phyloP scores from a whole-genome alignment of 306 rosid genomes.

The Cercis canadensis region DNA sequence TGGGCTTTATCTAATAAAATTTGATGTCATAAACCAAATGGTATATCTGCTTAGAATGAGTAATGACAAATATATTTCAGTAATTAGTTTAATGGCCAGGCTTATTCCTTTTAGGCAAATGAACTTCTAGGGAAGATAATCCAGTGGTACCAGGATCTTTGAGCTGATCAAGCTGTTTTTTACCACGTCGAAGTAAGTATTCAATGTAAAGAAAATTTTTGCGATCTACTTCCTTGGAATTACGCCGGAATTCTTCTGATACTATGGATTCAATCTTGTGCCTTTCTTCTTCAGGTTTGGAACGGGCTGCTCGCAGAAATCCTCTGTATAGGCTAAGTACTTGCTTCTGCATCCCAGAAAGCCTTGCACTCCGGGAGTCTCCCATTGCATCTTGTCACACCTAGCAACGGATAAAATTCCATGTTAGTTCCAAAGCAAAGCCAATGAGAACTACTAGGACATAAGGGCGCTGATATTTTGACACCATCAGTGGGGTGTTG shows the following conservation, averaged over 20 bases:
- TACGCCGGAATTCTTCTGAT: constrained; percentile 65
- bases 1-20: no score
- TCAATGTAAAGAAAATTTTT: constrained; percentile 81
- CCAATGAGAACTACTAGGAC: no score
- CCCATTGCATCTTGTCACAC: constrained; percentile 52
- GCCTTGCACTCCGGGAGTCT: constrained; percentile 51
- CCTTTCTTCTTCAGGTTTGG: constrained; percentile 64
- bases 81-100: constrained; percentile 30
- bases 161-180: constrained; percentile 89
- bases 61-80: constrained; percentile 5
- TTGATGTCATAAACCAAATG: background rate
- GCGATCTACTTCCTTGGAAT: constrained; percentile 68
- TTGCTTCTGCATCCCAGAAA: constrained; percentile 92
- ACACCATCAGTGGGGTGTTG: no score
- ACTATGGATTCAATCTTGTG: constrained; percentile 64
- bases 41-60: background rate
- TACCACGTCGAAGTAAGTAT: constrained; percentile 75
- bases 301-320: constrained; percentile 78
- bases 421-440: background rate
- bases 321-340: constrained; percentile 79
- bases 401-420: background rate
- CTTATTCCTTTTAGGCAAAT: constrained; percentile 36
- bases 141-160: constrained; percentile 62
- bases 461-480: no score
- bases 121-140: constrained; percentile 54